Evolutionary conservation across 2,329 filamentous ascomycete genomes (phyloP).

Genomic region (Cladophialophora yegresii): DNA sequence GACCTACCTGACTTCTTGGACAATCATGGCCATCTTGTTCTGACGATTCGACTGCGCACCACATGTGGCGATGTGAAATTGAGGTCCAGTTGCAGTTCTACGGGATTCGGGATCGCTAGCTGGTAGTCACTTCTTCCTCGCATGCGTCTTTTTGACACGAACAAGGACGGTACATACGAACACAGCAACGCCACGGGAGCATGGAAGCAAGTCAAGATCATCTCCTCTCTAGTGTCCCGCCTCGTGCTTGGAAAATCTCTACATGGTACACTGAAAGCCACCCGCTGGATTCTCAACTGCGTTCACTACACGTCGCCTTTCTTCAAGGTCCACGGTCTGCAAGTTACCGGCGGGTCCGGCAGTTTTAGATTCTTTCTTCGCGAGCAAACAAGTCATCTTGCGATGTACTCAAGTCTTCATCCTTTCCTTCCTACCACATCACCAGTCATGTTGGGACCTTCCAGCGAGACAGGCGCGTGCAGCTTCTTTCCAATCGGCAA

Average conservation of each 20-base stretch:
- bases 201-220: not conserved
- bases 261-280: not conserved
- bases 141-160: not conserved
- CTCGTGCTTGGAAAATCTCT: not conserved
- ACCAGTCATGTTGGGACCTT: not conserved
- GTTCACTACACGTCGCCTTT: not conserved
- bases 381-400: not conserved
- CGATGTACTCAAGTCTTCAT: not conserved
- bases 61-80: not conserved
- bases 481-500: conserved; percentile 50
- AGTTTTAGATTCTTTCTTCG: not conserved
- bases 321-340: not conserved
- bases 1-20: not conserved
- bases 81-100: not conserved
- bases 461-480: not conserved
- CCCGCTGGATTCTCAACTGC: not conserved
- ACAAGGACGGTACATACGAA: not conserved
- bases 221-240: not conserved
- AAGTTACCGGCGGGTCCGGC: not conserved
- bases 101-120: not conserved
- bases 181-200: not conserved
- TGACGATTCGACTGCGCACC: not conserved
- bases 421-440: not conserved
- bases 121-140: not conserved
- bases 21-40: not conserved